Evolutionary conservation across 2,329 filamentous ascomycete genomes (phyloP), one percentile per base, ranked within the genome.

Genomic region (Pseudohalonectria lignicola): DNA sequence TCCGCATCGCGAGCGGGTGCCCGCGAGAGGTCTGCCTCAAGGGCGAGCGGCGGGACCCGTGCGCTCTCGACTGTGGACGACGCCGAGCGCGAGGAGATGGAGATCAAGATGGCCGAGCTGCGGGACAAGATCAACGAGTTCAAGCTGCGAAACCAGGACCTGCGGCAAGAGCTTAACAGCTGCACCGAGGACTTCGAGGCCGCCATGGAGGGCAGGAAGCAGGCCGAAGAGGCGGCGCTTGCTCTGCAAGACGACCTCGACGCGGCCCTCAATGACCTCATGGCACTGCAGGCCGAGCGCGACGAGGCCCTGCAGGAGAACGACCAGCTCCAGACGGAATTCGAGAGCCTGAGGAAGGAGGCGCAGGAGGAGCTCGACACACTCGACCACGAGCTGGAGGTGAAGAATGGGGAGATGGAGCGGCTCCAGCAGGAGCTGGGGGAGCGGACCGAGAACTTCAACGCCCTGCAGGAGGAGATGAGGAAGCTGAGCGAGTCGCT

Each of bases 401-500:
- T 82, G 51, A 81, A 82, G 43, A 74, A 75, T 32, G 73, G 78
- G 5, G 83, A 90, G 47, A 76, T 80, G 31, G 71, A 82, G 46
- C 74, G 76, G 12, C 61, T 92, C 19, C 74, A 82, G 41, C 68
- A 74, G 12, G 85, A 92, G 30, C 63, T 94, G 12, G 74, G 76
- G 43, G 82, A 85, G 45, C 76, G 82, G 37, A 79, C 79, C 11
- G 88, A 96, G 52, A 93, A 92, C 54, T 90, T 95, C 57, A 79
- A 82, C 46, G 84, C 86, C n/a, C 64, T 98, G 38, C 90, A 96
- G 53, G 79, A 82, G 42, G 92, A 96, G 66, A 92, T 98, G 80
- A 83, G 88, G 45, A 82, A 81, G 49, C 82, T 95, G 60, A 93
- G 84, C 50, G 86, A 94, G 49, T 82, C 82, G 17, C 71, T 96